Percentiles rank a stretch among this genome's conserved stretches.
phyloP scores from a whole-genome alignment of 2,329 filamentous ascomycete genomes.

The Diplodia scrobiculata region DNA sequence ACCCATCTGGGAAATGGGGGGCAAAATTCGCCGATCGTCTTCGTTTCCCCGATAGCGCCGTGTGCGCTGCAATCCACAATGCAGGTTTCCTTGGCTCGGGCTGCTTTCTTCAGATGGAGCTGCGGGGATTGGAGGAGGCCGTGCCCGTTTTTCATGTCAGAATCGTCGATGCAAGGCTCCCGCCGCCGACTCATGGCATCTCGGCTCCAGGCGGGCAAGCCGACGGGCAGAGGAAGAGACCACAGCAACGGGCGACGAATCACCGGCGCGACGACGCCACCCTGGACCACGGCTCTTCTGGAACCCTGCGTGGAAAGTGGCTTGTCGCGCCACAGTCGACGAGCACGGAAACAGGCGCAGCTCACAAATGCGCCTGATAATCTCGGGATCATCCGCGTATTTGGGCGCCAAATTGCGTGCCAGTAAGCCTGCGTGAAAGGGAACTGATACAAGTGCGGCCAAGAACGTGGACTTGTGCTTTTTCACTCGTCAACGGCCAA shows the following conservation, averaged over 20 bases:
- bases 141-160: not conserved
- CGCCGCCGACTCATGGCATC: not conserved
- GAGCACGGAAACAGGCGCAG: slow-evolving; percentile 25
- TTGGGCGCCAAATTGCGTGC: slow-evolving; percentile 21
- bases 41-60: slow-evolving; percentile 24
- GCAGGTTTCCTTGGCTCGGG: slow-evolving; percentile 2
- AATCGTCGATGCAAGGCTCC: slow-evolving; percentile 17
- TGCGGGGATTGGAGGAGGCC: slow-evolving; percentile 15
- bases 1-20: slow-evolving; percentile 17
- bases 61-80: slow-evolving; percentile 21
- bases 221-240: slow-evolving; percentile 2
- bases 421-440: slow-evolving; percentile 16
- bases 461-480: slow-evolving; percentile 8
- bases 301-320: slow-evolving; percentile 27
- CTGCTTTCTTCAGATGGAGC: slow-evolving; percentile 19
- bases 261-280: slow-evolving; percentile 21
- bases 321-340: slow-evolving; percentile 20
- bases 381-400: slow-evolving; percentile 26
- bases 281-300: slow-evolving; percentile 21
- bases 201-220: not conserved
- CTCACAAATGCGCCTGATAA: slow-evolving; percentile 15
- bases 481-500: slow-evolving; percentile 23
- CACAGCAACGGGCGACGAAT: slow-evolving; percentile 21
- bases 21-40: slow-evolving; percentile 22
- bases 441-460: slow-evolving; percentile 17